phyloP scores from a whole-genome alignment of 148 eudicot genomes.

The Camellia granthamiana region DNA sequence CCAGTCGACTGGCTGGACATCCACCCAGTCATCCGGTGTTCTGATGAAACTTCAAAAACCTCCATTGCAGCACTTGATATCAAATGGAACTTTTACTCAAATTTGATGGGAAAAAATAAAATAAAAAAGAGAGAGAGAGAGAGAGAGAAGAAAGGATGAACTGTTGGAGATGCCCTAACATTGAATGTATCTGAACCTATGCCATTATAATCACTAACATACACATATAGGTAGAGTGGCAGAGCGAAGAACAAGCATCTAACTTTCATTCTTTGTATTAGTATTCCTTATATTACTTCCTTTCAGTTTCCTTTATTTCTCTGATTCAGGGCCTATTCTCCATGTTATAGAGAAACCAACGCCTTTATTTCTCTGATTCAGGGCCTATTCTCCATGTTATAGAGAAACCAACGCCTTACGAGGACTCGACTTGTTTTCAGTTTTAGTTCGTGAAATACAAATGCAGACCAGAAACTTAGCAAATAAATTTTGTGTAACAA shows the following conservation, averaged over 20 bases:
- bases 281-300: neutral
- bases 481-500: neutral
- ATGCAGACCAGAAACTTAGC: neutral
- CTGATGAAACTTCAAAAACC: too few species aligned
- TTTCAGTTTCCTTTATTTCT: neutral
- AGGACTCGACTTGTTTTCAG: neutral
- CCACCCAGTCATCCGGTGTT: too few species aligned
- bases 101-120: too few species aligned
- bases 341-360: neutral
- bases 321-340: neutral
- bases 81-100: too few species aligned
- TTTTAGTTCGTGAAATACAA: neutral
- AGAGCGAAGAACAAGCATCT: neutral
- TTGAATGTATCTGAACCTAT: neutral
- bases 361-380: neutral
- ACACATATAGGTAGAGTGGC: neutral
- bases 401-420: neutral
- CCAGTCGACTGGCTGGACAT: too few species aligned
- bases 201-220: neutral
- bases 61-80: too few species aligned
- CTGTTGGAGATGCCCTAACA: neutral
- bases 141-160: too few species aligned
- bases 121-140: too few species aligned
- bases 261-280: neutral
- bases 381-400: neutral